Conservation (phyloP, 179 eudicot genomes). For the Drosera spatulata region DNA sequence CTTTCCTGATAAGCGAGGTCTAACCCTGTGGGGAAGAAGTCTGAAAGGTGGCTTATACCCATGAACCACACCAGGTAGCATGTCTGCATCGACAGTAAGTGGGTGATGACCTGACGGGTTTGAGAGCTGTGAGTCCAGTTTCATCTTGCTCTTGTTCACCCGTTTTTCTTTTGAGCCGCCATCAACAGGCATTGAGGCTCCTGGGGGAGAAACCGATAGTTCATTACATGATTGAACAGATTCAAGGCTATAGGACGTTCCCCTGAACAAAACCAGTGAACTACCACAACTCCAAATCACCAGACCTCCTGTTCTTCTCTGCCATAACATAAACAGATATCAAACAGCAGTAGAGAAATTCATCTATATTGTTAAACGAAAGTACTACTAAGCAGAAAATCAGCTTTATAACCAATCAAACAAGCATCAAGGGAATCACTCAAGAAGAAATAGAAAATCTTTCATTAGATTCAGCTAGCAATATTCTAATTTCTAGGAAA, state of each 20-base stretch:
- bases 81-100: slow-evolving; percentile 87
- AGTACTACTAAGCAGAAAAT: no score
- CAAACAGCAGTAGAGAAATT: neutral
- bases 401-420: neutral
- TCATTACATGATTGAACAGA: slow-evolving; percentile 59
- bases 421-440: neutral
- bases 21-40: slow-evolving; percentile 59
- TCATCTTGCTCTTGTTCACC: slow-evolving; percentile 43
- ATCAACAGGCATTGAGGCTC: no score
- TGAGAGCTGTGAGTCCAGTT: slow-evolving; percentile 68
- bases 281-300: slow-evolving; percentile 96
- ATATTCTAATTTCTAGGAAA: no score
- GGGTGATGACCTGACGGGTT: slow-evolving; percentile 91
- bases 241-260: slow-evolving; percentile 64
- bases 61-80: slow-evolving; percentile 60
- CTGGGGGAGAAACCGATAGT: neutral
- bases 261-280: slow-evolving; percentile 70
- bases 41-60: slow-evolving; percentile 75
- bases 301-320: slow-evolving; percentile 89
- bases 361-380: no score
- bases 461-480: no score
- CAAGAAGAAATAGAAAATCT: neutral
- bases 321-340: slow-evolving; percentile 12
- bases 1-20: slow-evolving; percentile 37
- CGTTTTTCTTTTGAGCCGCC: slow-evolving; percentile 26